Base-by-base conservation (phyloP, 2,329 filamentous ascomycete species). In the Thyridium curvatum region DNA sequence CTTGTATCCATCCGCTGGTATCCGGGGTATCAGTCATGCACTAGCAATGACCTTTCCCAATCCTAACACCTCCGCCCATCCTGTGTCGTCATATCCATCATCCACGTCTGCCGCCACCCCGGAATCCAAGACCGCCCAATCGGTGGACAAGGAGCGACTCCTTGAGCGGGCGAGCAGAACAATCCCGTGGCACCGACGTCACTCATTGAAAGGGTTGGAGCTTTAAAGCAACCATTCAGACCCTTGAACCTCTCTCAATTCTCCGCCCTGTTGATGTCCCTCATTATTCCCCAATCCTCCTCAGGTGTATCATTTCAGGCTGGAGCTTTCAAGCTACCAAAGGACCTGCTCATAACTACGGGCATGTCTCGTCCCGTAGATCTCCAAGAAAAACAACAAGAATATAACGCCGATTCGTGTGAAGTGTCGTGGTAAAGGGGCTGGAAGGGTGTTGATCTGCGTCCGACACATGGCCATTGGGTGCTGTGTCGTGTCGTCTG, bases 301-400 rank as follows among this genome's bases (percentile, higher is more conserved):
- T 40, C 39, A 15, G 31, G 37, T 35, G 30, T 29, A 33, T 34
- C 39, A 30, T 55, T 45, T 50, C 58, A 71, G 72, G 71, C 72
- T 77, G 74, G 74, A 76, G 73, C 74, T 77, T 77, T 78, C 64
- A 78, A 78, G 74, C 74, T 71, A 77, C 72, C 74, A 77, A 68
- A 67, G 63, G 68, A 59, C 72, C 70, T 69, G 54, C 50, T 52
- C 48, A 41, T 47, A 26, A 30, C 12, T 12, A 37, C 9, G 26
- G n/a, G 14, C 14, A 18, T 15, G 14, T n/a, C 35, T n/a, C n/a
- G n/a, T n/a, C n/a, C n/a, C 18, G 26, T 15, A 37, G 21, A 31
- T 10, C 21, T 29, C 32, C 42, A 41, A 41, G 18, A 55, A 52
- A 45, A 26, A 26, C 21, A 26, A 41, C 52, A 53, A 50, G 53